These are phyloP conservation scores for Pseudogymnoascus sp. DNA, from an alignment of 2,329 filamentous ascomycete genomes.

Conservation along the genomic window DNA sequence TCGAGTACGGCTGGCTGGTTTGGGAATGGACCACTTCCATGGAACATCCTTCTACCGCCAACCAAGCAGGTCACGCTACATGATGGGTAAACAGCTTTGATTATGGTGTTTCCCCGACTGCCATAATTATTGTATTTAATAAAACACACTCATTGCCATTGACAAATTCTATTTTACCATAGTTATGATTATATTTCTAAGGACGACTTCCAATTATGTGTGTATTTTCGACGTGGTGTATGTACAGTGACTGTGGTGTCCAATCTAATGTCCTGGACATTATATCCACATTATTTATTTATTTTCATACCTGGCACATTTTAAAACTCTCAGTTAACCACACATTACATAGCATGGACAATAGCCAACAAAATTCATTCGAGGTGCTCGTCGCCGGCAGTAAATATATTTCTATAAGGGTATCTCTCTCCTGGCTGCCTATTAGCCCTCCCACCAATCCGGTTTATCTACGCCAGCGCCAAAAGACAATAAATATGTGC, in stretches of 20 bases:
- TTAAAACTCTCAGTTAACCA: not conserved
- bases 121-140: not conserved
- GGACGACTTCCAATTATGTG: not conserved
- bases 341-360: not conserved
- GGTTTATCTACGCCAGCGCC: constrained; percentile 1
- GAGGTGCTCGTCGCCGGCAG: not conserved
- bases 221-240: not conserved
- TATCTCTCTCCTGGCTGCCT: not conserved
- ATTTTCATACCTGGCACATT: not conserved
- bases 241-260: too few species aligned
- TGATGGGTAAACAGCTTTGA: not conserved
- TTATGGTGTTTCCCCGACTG: not conserved
- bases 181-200: not conserved
- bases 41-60: constrained; percentile 4
- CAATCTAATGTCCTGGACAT: too few species aligned
- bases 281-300: not conserved
- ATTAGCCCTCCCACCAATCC: not conserved
- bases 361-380: not conserved
- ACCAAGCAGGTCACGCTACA: not conserved
- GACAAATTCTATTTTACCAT: not conserved
- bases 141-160: not conserved
- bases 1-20: not conserved
- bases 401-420: not conserved
- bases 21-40: not conserved
- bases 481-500: constrained; percentile 3